Percentiles rank a stretch among this genome's conserved stretches.
Evolutionary conservation across 352 stramenopile genomes (phyloP).

Genomic region (Lagenidium sp.): DNA sequence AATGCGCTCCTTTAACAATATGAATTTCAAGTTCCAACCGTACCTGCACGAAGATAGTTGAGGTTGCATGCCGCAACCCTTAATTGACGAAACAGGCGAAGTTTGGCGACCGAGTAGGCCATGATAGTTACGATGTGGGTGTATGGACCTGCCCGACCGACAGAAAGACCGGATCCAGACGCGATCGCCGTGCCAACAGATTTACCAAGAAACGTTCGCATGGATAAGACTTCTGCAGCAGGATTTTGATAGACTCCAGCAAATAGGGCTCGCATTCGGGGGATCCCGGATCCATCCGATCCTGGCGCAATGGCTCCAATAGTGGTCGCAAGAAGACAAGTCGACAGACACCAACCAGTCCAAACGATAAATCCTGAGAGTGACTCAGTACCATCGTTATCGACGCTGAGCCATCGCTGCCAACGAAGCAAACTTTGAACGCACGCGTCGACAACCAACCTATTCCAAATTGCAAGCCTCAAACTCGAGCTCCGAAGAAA

Average conservation of each 20-base stretch:
- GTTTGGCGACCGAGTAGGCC: constrained; percentile 52
- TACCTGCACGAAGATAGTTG: constrained; percentile 57
- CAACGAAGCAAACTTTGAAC: constrained; percentile 60
- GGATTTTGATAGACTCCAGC: constrained; percentile 71
- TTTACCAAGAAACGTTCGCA: constrained; percentile 51
- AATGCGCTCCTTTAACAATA: too few species aligned
- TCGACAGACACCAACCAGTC: constrained; percentile 45
- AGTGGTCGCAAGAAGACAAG: constrained; percentile 43
- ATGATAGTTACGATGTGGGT: constrained; percentile 73
- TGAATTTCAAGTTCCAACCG: too few species aligned
- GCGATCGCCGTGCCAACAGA: constrained; percentile 60
- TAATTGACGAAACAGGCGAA: constrained; percentile 49
- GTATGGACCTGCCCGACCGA: constrained; percentile 60
- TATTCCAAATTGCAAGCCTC: too few species aligned
- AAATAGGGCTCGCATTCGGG: constrained; percentile 63
- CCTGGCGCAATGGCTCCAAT: constrained; percentile 53
- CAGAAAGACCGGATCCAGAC: constrained; percentile 54
- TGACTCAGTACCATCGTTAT: constrained; percentile 43
- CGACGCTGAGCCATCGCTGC: constrained; percentile 42
- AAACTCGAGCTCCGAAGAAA: not conserved
- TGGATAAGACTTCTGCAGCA: constrained; percentile 43
- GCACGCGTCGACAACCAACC: constrained; percentile 63
- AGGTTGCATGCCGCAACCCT: constrained; percentile 65
- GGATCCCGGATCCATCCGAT: constrained; percentile 72
- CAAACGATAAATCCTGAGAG: constrained; percentile 53